phyloP scores from a whole-genome alignment of 2,329 filamentous ascomycete species.

The Claviceps monticola region DNA sequence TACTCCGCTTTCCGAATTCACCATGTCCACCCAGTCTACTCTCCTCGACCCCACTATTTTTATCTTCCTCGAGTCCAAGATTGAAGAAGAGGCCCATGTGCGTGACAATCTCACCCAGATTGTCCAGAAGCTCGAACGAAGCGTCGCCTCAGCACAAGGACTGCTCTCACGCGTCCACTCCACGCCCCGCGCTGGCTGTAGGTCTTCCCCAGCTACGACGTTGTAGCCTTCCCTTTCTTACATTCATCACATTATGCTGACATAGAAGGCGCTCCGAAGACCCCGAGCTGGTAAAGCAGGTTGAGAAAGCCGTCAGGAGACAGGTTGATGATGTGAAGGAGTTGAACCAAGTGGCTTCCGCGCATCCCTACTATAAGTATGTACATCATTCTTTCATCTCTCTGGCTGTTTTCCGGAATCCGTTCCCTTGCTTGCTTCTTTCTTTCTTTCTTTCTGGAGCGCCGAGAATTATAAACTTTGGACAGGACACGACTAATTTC shows the following conservation, averaged over 20 bases:
- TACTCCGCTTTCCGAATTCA: not conserved
- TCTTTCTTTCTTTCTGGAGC: not conserved
- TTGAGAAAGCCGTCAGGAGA: conserved; percentile 56
- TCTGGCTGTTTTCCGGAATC: too few relatives aligned
- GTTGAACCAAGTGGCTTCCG: conserved; percentile 60
- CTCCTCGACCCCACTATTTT: conserved; percentile 69
- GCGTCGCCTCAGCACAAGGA: conserved; percentile 69
- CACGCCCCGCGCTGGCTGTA: conserved; percentile 51
- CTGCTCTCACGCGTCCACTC: conserved; percentile 82
- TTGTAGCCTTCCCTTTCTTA: too few relatives aligned
- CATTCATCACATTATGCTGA: conserved; percentile 2
- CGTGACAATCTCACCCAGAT: conserved; percentile 75
- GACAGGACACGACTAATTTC: not conserved
- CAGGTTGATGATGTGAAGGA: conserved; percentile 58
- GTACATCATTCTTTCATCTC: conserved; percentile 5
- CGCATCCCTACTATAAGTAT: conserved; percentile 93
- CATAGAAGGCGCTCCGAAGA: conserved; percentile 27
- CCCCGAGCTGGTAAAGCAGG: conserved; percentile 50
- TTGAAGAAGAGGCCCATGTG: conserved; percentile 74
- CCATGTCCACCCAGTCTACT: conserved; percentile 19
- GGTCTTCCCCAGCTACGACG: conserved; percentile 11
- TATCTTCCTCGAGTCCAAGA: conserved; percentile 71
- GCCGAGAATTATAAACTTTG: not conserved
- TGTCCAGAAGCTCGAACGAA: conserved; percentile 67
- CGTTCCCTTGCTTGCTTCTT: too few relatives aligned